Base-by-base conservation (phyloP, 176 grass and related monocot species). In the Cocos nucifera region DNA sequence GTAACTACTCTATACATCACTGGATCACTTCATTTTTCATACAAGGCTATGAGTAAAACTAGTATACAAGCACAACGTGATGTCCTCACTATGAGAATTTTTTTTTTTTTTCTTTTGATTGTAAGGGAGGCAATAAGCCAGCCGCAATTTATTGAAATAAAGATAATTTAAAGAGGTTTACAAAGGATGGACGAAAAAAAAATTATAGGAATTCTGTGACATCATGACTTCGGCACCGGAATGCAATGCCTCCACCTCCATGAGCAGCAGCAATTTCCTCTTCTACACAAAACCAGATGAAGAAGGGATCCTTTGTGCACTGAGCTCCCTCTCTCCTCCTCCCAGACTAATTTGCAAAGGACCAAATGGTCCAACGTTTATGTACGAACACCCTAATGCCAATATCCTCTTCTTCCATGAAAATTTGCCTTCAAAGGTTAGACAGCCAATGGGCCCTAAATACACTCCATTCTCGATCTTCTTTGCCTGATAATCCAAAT, bases 391-490 rank as follows among this genome's bases (percentile, higher is more conserved):
- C 76, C 62, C 53, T 90, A 96, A 90, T 24, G 83, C 92, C 12
- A 96, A 84, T 51, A 90, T 96, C 68, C 75, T 90, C 56, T 88
- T 96, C 73, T 90, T 88, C 86, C 86, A 97, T 27, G 87, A 97
- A 25, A 97, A 25, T 22, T 80, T 68, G 48, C 86, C 92, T 59
- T 90, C 87, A 58, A 97, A 97, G 5, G 69, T 82, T 69, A 90
- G 56, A 56, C 64, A 75, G 3, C 83, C 86, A 50, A 73, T 50
- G 0, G 86, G 80, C 0, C 92, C 86, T 54, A 96, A 62, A 70
- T 88, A 90, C 24, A 91, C 56, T 0, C 87, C 87, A 56, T 97
- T 97, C 64, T 85, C 92, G 1, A 97, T 97, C 56, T 87, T 72
- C 68, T 83, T 85, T 0, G 64, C 84, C 86, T 95, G 61, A 2